Conservation (phyloP, 2,329 filamentous ascomycete genomes). For the Didymella glomerata region DNA sequence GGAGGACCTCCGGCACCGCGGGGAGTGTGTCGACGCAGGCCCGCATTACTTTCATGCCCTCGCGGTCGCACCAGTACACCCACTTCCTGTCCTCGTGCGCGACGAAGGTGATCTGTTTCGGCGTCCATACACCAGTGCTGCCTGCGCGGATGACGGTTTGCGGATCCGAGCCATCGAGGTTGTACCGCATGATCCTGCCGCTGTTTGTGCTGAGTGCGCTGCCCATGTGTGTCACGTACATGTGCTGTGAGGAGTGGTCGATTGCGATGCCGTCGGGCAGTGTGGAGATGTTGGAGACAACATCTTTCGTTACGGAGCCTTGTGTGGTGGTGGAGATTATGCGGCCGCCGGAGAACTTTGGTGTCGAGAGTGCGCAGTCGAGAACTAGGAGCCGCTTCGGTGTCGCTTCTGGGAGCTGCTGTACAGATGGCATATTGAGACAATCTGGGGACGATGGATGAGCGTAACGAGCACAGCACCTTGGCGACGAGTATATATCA, state of each 20-base stretch:
- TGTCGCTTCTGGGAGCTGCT: background rate
- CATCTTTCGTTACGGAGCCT: background rate
- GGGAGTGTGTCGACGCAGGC: conserved; percentile 24
- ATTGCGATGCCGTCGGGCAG: conserved; percentile 46
- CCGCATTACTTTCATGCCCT: conserved; percentile 52
- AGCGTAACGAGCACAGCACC: no score
- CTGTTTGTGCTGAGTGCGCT: conserved; percentile 41
- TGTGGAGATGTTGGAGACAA: conserved; percentile 16
- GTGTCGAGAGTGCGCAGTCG: conserved; percentile 12
- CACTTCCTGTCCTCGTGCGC: conserved; percentile 26
- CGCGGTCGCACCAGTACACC: conserved; percentile 56
- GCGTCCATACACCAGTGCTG: conserved; percentile 47
- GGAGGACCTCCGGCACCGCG: conserved; percentile 13
- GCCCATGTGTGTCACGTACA: conserved; percentile 46
- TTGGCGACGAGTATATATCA: background rate
- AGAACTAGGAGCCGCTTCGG: conserved; percentile 14
- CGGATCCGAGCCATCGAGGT: conserved; percentile 60
- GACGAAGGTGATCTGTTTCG: conserved; percentile 52
- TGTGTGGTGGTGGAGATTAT: conserved; percentile 13
- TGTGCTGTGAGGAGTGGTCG: conserved; percentile 25
- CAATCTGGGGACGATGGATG: no score
- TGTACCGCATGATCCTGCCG: conserved; percentile 56
- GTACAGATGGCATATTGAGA: conserved; percentile 34
- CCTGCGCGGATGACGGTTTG: conserved; percentile 56
- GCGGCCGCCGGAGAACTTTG: conserved; percentile 8